Percentiles rank a stretch among this genome's conserved stretches.
Conservation (phyloP, 1,284 basidiomycete genomes). For the Mycena sp. region DNA sequence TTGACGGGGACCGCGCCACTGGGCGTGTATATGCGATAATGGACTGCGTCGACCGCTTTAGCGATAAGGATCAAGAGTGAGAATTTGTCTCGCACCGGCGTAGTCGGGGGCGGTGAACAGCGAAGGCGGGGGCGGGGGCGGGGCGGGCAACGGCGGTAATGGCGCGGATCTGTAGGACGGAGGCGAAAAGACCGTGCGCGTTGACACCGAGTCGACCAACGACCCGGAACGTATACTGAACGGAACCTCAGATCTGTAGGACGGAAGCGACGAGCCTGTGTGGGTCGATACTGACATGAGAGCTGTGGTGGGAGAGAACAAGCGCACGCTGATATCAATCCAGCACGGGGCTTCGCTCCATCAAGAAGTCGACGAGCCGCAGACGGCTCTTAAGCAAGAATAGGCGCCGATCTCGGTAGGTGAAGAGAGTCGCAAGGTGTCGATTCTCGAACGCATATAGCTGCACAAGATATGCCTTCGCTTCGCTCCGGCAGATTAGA, state of each 20-base stretch:
- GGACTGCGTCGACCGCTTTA: constrained; percentile 9
- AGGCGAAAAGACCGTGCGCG: constrained; percentile 6
- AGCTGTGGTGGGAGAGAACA: constrained; percentile 13
- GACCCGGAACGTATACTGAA: constrained; percentile 11
- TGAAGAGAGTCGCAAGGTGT: too few species aligned
- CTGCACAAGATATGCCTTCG: too few species aligned
- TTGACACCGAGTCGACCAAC: constrained; percentile 11
- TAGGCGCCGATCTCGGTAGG: neutral
- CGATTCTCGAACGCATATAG: too few species aligned
- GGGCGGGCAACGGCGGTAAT: constrained; percentile 11
- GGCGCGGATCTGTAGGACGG: constrained; percentile 8
- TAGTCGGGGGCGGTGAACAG: constrained; percentile 13
- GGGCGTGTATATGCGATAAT: constrained; percentile 14
- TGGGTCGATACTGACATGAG: constrained; percentile 2
- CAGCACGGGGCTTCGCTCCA: constrained; percentile 4
- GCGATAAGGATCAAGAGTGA: constrained; percentile 15
- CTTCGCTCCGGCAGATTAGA: too few species aligned
- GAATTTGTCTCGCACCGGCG: constrained; percentile 11
- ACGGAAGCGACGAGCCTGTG: neutral
- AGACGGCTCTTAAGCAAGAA: constrained; percentile 3
- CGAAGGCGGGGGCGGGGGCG: constrained; percentile 2
- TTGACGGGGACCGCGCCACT: constrained; percentile 9
- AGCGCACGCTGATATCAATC: constrained; percentile 1
- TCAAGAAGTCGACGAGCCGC: neutral
- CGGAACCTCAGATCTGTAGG: constrained; percentile 14